These are phyloP conservation scores for Paecilomyces variotii DNA, from an alignment of 2,329 filamentous ascomycete species.

Conservation along the genomic window DNA sequence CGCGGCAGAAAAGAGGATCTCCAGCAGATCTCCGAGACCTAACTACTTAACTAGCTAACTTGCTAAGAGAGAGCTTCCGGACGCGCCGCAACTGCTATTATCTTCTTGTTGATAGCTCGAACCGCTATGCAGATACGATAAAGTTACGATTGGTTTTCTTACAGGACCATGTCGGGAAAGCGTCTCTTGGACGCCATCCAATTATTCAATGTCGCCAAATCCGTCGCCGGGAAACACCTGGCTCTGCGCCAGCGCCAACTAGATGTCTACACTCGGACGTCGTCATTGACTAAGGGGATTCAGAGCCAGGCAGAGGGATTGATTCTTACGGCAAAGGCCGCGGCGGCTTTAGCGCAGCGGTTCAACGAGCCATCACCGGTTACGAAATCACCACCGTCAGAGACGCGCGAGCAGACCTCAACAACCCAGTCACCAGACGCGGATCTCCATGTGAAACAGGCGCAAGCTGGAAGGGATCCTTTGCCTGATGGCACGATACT, in stretches of 20 bases:
- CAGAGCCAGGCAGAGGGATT: slow-evolving; percentile 55
- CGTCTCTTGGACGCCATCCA: slow-evolving; percentile 63
- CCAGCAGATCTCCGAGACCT: neutral
- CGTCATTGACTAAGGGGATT: slow-evolving; percentile 54
- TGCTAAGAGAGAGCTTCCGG: neutral
- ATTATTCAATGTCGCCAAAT: slow-evolving; percentile 61
- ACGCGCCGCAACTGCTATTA: neutral
- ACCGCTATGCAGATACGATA: slow-evolving; percentile 13
- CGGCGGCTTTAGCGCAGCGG: slow-evolving; percentile 50
- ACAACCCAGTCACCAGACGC: neutral
- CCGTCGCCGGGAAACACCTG: slow-evolving; percentile 57
- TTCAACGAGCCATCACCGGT: slow-evolving; percentile 43
- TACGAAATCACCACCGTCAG: slow-evolving; percentile 11
- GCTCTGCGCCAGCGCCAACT: slow-evolving; percentile 53
- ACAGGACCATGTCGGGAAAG: slow-evolving; percentile 45
- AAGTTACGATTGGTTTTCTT: neutral
- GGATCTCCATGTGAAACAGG: slow-evolving; percentile 39
- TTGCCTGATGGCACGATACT: slow-evolving; percentile 47
- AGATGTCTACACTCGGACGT: slow-evolving; percentile 56
- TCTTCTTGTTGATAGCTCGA: neutral
- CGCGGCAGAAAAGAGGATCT: slow-evolving; percentile 6
- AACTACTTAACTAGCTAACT: neutral
- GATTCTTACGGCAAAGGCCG: slow-evolving; percentile 54
- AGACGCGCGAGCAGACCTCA: slow-evolving; percentile 8
- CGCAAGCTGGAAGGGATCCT: slow-evolving; percentile 35